Evolutionary conservation across 2,329 filamentous ascomycete species (phyloP).

Genomic region (Botrytis medusae): DNA sequence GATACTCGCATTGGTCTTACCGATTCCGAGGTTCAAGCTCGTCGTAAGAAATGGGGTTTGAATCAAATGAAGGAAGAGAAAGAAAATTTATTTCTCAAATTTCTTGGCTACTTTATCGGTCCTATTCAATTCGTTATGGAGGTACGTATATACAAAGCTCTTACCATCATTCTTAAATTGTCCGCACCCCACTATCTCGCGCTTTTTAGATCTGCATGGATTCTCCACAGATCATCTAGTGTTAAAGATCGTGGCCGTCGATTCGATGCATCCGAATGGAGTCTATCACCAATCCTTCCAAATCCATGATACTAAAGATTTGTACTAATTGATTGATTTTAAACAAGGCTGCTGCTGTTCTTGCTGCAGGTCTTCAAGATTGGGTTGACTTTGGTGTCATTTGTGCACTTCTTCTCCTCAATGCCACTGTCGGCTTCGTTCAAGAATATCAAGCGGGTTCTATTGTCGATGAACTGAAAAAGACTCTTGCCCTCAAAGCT

Average conservation of each 20-base stretch:
- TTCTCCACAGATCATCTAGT: conserved; percentile 12
- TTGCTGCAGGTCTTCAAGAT: conserved; percentile 80
- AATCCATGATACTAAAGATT: neutral
- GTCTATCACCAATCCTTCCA: neutral
- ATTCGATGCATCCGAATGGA: neutral
- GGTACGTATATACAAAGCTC: conserved; percentile 49
- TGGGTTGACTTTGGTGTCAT: conserved; percentile 96
- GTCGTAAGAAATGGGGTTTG: conserved; percentile 72
- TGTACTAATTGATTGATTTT: conserved; percentile 17
- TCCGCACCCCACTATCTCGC: conserved; percentile 7
- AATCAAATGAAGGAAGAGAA: conserved; percentile 93
- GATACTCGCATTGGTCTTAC: conserved; percentile 72
- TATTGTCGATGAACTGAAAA: conserved; percentile 88
- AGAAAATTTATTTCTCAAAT: conserved; percentile 81
- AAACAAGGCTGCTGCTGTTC: conserved; percentile 61
- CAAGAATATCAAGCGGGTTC: conserved; percentile 89
- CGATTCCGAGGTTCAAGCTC: conserved; percentile 62
- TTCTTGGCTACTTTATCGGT: conserved; percentile 77
- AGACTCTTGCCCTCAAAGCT: conserved; percentile 84
- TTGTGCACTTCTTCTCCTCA: conserved; percentile 77
- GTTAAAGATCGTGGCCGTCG: neutral
- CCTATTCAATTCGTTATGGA: conserved; percentile 96
- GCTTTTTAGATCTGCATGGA: conserved; percentile 11
- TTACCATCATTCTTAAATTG: conserved; percentile 22
- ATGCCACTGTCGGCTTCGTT: conserved; percentile 81